Evolutionary conservation across 129 eudicot species (phyloP).

Genomic region (Saussurea involucrata): DNA sequence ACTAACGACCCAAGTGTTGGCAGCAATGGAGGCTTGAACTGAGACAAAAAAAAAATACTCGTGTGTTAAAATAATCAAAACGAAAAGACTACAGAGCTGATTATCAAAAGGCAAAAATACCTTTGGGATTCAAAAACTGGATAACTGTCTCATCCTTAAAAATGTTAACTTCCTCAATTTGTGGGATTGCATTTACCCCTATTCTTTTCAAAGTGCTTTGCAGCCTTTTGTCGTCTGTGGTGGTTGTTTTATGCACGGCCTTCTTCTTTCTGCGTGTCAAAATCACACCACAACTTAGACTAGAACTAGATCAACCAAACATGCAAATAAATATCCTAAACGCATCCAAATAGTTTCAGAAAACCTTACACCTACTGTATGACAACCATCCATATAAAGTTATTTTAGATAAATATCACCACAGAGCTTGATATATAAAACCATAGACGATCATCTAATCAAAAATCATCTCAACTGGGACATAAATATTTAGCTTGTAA

Average conservation of each 20-base stretch:
- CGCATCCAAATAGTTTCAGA: not conserved
- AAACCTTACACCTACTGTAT: too few species aligned
- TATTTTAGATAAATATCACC: too few species aligned
- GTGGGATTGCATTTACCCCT: conserved; percentile 70
- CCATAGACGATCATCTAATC: too few species aligned
- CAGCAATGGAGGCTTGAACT: conserved; percentile 95
- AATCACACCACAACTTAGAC: not conserved
- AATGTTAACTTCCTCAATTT: conserved; percentile 84
- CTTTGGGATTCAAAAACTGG: conserved; percentile 86
- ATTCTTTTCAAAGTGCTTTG: conserved; percentile 83
- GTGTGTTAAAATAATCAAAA: not conserved
- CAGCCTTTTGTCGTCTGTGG: conserved; percentile 84
- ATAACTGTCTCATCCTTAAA: conserved; percentile 78
- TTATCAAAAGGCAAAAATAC: conserved; percentile 17
- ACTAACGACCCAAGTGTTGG: conserved; percentile 96
- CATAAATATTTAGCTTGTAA: too few species aligned
- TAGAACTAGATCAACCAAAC: not conserved
- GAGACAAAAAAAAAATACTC: conserved; percentile 10
- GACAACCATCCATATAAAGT: too few species aligned
- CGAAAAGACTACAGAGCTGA: not conserved
- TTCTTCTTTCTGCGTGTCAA: conserved; percentile 72
- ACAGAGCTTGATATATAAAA: too few species aligned
- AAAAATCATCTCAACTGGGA: too few species aligned
- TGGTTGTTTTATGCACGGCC: conserved; percentile 89
- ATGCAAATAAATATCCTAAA: not conserved